Evolutionary conservation across 352 stramenopile species (phyloP).

Genomic region (Phytopythium montanum): DNA sequence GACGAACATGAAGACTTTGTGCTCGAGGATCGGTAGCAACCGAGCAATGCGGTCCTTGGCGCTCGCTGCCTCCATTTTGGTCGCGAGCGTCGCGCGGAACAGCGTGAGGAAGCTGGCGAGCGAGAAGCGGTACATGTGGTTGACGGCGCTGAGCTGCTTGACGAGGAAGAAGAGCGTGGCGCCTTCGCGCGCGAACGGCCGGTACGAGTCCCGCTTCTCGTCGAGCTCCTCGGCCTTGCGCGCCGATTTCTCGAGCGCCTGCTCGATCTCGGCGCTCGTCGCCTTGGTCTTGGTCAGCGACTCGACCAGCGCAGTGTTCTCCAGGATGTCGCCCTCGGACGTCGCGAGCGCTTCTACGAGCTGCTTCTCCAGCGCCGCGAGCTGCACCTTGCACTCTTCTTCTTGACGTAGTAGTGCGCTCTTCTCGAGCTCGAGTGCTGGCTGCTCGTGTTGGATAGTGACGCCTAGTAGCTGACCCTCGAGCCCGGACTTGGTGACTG

Average conservation of each 20-base stretch:
- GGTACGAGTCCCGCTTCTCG: slow-evolving; percentile 90
- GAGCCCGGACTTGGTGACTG: slow-evolving; percentile 91
- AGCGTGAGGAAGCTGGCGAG: slow-evolving; percentile 87
- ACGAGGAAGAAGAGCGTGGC: slow-evolving; percentile 94
- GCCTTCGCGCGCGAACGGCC: slow-evolving; percentile 85
- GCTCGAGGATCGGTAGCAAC: slow-evolving; percentile 86
- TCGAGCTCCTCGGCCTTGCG: slow-evolving; percentile 91
- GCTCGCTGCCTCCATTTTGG: slow-evolving; percentile 74
- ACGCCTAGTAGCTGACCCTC: slow-evolving; percentile 93
- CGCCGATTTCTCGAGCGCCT: slow-evolving; percentile 82
- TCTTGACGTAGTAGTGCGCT: slow-evolving; percentile 89
- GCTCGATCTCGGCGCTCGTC: slow-evolving; percentile 89
- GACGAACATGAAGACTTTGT: slow-evolving; percentile 90
- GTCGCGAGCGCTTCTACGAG: slow-evolving; percentile 91
- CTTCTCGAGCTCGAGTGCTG: slow-evolving; percentile 93
- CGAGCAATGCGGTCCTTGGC: slow-evolving; percentile 79
- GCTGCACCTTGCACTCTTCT: slow-evolving; percentile 94
- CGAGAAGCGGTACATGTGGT: slow-evolving; percentile 97
- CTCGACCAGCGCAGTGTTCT: slow-evolving; percentile 94
- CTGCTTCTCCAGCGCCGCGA: slow-evolving; percentile 91
- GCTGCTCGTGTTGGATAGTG: slow-evolving; percentile 93
- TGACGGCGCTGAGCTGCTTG: slow-evolving; percentile 84
- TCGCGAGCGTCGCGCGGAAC: slow-evolving; percentile 80
- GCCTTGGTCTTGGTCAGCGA: slow-evolving; percentile 93
- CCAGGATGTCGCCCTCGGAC: slow-evolving; percentile 94